A percentile compares a stretch with the other conserved stretches of the same genome.
Conservation (phyloP, 1,139 yeast genomes). For the Meyerozyma athensensis region DNA sequence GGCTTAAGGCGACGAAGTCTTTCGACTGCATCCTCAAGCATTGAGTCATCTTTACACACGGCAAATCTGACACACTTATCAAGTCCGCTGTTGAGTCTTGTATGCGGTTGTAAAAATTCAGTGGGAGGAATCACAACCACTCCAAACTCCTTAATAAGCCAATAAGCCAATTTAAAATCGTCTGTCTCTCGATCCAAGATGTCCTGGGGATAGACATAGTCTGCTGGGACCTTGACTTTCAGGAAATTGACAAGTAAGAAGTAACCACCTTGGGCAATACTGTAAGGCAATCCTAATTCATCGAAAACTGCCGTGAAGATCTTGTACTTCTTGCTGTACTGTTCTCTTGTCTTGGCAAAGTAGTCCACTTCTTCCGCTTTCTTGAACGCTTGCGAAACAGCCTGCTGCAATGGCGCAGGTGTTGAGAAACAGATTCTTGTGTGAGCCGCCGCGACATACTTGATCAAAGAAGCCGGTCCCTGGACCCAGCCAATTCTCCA, state of each 20-base stretch:
- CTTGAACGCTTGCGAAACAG: constrained; percentile 71
- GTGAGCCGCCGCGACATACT: constrained; percentile 84
- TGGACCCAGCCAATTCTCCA: constrained; percentile 98
- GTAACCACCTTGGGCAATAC: constrained; percentile 89
- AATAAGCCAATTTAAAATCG: constrained; percentile 85
- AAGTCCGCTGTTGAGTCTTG: constrained; percentile 67
- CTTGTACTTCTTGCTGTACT: constrained; percentile 65
- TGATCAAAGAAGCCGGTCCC: constrained; percentile 77
- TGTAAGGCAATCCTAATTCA: constrained; percentile 81
- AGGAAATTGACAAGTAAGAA: constrained; percentile 84
- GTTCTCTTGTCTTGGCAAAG: constrained; percentile 62
- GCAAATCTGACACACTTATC: constrained; percentile 90
- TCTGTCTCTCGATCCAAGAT: constrained; percentile 60
- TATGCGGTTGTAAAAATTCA: constrained; percentile 63
- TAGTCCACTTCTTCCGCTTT: constrained; percentile 60
- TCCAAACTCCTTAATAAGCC: constrained; percentile 89
- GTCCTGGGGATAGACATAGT: constrained; percentile 67
- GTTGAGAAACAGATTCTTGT: constrained; percentile 87
- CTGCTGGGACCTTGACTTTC: constrained; percentile 72
- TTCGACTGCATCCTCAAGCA: constrained; percentile 75
- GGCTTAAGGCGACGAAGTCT: constrained; percentile 67
- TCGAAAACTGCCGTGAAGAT: constrained; percentile 75
- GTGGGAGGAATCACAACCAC: constrained; percentile 97
- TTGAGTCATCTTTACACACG: constrained; percentile 84
- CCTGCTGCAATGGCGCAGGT: constrained; percentile 94